Evolutionary conservation across 1,139 yeast genomes (phyloP).

Genomic region (Zygotorulaspora mrakii): DNA sequence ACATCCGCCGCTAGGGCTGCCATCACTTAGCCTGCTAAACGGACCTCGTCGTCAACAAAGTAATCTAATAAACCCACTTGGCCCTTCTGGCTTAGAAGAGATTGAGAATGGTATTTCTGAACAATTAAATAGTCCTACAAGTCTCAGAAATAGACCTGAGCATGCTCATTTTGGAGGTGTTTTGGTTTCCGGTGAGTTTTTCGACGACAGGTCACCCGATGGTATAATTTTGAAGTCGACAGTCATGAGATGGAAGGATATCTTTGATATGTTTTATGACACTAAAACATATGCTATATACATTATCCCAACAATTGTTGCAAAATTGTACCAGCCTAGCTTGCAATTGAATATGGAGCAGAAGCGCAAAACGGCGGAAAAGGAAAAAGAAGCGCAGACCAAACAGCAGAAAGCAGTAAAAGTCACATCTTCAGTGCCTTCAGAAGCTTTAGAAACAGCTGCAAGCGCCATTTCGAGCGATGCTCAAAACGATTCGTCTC

Average conservation of each 20-base stretch:
- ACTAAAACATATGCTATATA: conserved; percentile 43
- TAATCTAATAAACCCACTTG: conserved; percentile 33
- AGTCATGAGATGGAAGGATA: conserved; percentile 66
- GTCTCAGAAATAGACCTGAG: conserved; percentile 27
- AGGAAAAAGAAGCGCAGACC: conserved; percentile 28
- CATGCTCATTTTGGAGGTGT: conserved; percentile 32
- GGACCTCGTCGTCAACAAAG: conserved; percentile 31
- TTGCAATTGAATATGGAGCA: conserved; percentile 33
- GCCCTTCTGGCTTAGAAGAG: conserved; percentile 36
- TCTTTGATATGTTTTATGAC: conserved; percentile 48
- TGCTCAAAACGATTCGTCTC: conserved; percentile 4
- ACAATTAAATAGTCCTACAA: conserved; percentile 29
- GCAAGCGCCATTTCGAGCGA: conserved; percentile 7
- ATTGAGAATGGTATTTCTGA: conserved; percentile 33
- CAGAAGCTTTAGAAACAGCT: neutral
- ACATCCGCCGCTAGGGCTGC: conserved; percentile 25
- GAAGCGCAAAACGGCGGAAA: conserved; percentile 32
- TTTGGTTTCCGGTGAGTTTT: conserved; percentile 31
- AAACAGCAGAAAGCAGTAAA: conserved; percentile 24
- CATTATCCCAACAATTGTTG: conserved; percentile 51
- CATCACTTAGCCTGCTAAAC: conserved; percentile 31
- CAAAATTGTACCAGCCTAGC: conserved; percentile 50
- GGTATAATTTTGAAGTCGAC: conserved; percentile 52
- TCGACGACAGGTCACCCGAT: conserved; percentile 33
- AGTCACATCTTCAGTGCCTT: conserved; percentile 15